Evolutionary conservation across 768 basidiomycete genomes (phyloP), one percentile per base, ranked within the genome.

Genomic region (Pleurotus giganteus): DNA sequence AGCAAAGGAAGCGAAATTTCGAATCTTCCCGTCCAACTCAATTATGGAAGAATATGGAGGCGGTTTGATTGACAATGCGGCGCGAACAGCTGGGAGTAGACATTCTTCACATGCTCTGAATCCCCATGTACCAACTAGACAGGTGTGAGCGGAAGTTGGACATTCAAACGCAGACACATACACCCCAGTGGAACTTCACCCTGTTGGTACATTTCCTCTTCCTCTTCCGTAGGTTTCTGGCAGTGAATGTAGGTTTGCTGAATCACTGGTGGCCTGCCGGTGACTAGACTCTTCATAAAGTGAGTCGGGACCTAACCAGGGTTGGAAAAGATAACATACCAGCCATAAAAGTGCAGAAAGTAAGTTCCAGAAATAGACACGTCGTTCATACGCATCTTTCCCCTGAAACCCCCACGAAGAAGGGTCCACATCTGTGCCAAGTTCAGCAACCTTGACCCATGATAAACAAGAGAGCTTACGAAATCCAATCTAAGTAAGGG

Each of bases 281-380:
- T 77, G 13, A 77, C 67, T 19, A 80, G 43, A 57, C 78, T 77
- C 78, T 78, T 26, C 44, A 34, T 29, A 44, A 54, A 41, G 15
- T 19, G n/a, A n/a, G 26, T 1, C 31, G 39, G 12, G 9, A 3
- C 31, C 41, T 24, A 37, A 24, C 11, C n/a, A 42, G 34, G 11
- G 17, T 28, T n/a, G n/a, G 49, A 28, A 27, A 21, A 31, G 13
- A 43, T 13, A 32, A 63, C 69, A 37, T 59, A 77, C 80, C 74
- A 80, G 78, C 79, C 80, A 82, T 39, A 80, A 61, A n/a, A 75
- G 71, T 12, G 66, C 74, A 23, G 72, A 54, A 58, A 81, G 65
- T 27, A 83, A 66, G 61, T 78, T 78, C 79, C 80, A 83, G 65
- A 83, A 83, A 66, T 78, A 82, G 6, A 73, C 68, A 19, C 82